Conservation (phyloP, 192 early-diverging fungal genomes). For the Entomortierella beljakovae region DNA sequence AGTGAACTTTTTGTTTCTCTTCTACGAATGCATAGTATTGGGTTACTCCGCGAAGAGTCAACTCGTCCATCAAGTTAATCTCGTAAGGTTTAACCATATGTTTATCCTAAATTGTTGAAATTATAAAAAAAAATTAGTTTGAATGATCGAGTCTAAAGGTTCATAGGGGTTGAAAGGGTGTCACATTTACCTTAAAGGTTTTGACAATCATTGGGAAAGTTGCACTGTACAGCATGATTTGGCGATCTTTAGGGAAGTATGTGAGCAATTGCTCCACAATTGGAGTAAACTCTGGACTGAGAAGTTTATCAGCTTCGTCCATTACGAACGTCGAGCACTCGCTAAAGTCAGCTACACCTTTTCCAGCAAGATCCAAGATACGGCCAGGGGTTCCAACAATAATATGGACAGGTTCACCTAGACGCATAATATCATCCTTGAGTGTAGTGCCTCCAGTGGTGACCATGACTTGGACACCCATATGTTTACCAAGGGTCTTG, state of each 20-base stretch:
- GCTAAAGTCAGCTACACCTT: constrained; percentile 92
- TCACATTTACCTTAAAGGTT: constrained; percentile 81
- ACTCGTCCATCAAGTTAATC: constrained; percentile 99
- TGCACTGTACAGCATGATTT: constrained; percentile 97
- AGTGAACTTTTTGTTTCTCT: constrained; percentile 99
- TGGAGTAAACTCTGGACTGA: constrained; percentile 98
- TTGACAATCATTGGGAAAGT: constrained; percentile 99
- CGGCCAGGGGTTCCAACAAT: constrained; percentile 98
- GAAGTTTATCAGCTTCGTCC: constrained; percentile 99
- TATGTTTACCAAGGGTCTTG: constrained; percentile 97
- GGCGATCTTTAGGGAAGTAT: constrained; percentile 88
- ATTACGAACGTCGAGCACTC: constrained; percentile 94
- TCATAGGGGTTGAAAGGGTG: no score
- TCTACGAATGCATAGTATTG: constrained; percentile 99
- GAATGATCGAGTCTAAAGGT: no score
- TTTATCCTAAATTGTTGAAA: constrained; percentile 70
- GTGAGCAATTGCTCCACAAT: constrained; percentile 97
- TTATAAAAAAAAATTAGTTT: background rate
- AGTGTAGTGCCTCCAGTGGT: constrained; percentile 98
- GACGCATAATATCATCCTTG: constrained; percentile 98
- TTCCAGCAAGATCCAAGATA: constrained; percentile 95
- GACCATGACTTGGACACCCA: constrained; percentile 97
- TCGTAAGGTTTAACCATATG: constrained; percentile 96
- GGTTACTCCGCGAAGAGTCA: constrained; percentile 97
- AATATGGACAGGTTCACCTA: constrained; percentile 94